phyloP scores from a whole-genome alignment of 257 asterid genomes.

The Cynanchum wilfordii region DNA sequence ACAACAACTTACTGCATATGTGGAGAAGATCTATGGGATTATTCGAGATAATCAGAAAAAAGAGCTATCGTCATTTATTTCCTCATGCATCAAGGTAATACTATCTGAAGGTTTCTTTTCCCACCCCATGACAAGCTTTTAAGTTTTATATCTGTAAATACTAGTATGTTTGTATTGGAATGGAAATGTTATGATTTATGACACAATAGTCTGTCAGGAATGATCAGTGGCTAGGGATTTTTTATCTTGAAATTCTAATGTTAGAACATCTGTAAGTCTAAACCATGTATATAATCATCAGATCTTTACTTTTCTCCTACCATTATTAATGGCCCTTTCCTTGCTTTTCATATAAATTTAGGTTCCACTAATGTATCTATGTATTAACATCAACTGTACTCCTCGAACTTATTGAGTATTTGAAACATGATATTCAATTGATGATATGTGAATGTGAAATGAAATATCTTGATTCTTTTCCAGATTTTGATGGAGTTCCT shows the following conservation, averaged over 20 bases:
- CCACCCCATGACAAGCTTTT: neutral
- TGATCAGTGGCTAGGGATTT: neutral
- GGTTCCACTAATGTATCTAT: neutral
- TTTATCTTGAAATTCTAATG: neutral
- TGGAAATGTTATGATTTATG: neutral
- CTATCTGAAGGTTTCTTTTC: neutral
- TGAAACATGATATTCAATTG: neutral
- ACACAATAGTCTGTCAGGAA: neutral
- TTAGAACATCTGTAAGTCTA: neutral
- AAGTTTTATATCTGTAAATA: neutral
- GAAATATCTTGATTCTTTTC: slow-evolving; percentile 2
- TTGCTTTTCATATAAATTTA: neutral
- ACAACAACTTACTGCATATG: slow-evolving; percentile 83
- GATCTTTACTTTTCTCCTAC: neutral
- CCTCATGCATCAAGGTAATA: slow-evolving; percentile 62
- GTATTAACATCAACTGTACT: neutral
- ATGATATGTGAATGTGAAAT: neutral
- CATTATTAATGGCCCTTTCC: neutral
- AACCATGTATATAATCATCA: neutral
- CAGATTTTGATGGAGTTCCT: neutral
- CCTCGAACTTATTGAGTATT: too few relatives aligned
- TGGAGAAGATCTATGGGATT: slow-evolving; percentile 82
- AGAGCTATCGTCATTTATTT: slow-evolving; percentile 49
- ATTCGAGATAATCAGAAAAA: slow-evolving; percentile 69
- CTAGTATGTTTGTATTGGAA: neutral